Evolutionary conservation across 768 basidiomycete genomes (phyloP).

Genomic region (Termitomyces sp.): DNA sequence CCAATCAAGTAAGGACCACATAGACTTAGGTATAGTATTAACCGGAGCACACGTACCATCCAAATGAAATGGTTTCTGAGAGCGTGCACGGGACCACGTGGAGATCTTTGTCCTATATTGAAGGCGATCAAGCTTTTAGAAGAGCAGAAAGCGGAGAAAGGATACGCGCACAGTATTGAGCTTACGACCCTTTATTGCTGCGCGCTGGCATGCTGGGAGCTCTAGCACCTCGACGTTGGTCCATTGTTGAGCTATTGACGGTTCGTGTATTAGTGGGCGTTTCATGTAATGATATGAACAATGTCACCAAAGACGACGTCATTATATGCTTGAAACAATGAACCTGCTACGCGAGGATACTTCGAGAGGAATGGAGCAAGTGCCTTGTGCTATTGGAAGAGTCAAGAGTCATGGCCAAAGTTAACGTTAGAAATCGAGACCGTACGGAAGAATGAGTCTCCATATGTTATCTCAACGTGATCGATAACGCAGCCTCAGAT

Average conservation of each 20-base stretch:
- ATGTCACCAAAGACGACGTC: conserved; percentile 60
- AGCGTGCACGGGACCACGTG: conserved; percentile 69
- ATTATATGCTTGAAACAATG: conserved; percentile 75
- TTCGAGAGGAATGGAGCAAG: conserved; percentile 50
- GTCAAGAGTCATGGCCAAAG: conserved; percentile 3
- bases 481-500: neutral
- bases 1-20: neutral
- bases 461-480: conserved; percentile 10
- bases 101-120: conserved; percentile 39
- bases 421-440: neutral
- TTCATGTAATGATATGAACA: neutral
- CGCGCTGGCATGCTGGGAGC: conserved; percentile 50
- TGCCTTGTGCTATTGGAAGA: conserved; percentile 36
- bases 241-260: conserved; percentile 68
- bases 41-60: conserved; percentile 44
- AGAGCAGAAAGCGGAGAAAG: conserved; percentile 3
- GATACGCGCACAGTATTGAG: conserved; percentile 44
- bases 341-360: conserved; percentile 61
- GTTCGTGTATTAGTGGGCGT: neutral
- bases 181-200: conserved; percentile 57
- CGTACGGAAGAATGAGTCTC: conserved; percentile 26
- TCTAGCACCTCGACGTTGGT: conserved; percentile 61
- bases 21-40: too few relatives aligned
- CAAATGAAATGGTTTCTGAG: conserved; percentile 61
- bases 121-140: neutral